Percentiles rank a stretch among this genome's conserved stretches.
These are phyloP conservation scores for Solanum paucissectum DNA, from an alignment of 257 asterid genomes.

Conservation along the genomic window DNA sequence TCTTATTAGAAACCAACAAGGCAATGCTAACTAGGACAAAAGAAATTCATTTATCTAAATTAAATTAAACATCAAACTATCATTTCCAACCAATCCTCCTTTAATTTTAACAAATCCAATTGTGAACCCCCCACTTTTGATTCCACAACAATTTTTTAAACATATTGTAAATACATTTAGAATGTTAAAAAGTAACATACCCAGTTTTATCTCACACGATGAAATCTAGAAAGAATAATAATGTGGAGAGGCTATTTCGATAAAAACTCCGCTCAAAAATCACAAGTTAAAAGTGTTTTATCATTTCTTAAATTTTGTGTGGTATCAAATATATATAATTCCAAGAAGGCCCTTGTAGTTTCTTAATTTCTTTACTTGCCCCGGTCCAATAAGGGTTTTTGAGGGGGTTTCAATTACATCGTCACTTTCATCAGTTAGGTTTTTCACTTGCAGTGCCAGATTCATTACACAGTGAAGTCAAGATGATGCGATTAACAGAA, in stretches of 20 bases:
- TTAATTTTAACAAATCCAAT: not conserved
- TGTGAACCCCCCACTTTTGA: not conserved
- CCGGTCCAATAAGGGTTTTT: not conserved
- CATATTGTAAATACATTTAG: not conserved
- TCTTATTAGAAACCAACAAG: not conserved
- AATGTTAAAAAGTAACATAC: too few relatives aligned
- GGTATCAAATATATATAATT: not conserved
- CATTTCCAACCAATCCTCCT: not conserved
- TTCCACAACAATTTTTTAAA: not conserved
- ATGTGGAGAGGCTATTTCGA: not conserved
- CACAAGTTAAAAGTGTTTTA: too few relatives aligned
- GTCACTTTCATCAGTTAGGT: not conserved
- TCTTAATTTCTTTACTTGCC: not conserved
- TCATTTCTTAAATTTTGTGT: not conserved
- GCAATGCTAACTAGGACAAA: not conserved
- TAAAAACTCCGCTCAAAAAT: too few relatives aligned
- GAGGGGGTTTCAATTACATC: not conserved
- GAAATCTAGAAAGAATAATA: not conserved
- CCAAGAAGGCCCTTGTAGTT: not conserved
- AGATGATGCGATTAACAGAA: constrained; percentile 22
- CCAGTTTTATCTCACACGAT: not conserved
- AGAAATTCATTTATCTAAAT: not conserved
- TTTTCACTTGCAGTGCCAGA: not conserved
- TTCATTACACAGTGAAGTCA: not conserved
- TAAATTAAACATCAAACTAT: not conserved